Base-by-base conservation (phyloP, 1,139 yeast genomes). In the Zygoascus hellenicus region DNA sequence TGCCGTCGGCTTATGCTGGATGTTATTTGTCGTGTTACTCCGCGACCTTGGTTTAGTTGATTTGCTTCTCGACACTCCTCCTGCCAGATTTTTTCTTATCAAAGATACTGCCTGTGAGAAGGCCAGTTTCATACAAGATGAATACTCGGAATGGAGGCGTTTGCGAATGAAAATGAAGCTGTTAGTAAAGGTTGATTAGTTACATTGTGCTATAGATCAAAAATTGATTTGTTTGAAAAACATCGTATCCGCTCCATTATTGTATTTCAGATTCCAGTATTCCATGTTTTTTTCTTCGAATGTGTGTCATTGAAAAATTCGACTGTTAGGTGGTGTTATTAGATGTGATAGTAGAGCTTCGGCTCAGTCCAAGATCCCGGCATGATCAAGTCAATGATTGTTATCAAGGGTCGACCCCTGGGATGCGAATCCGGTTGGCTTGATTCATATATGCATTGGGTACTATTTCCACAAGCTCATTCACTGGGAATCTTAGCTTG, bases 391-490 rank as follows among this genome's bases (percentile, higher is more conserved):
- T 22, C 26, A 4, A 22, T 22, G 36, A 43, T 42, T 35, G 40
- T 39, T 44, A 13, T 43, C 17, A 36, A 14, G 42, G 46, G n/a
- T 43, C 37, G 10, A 43, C 46, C 9, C 38, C 46, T 54, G 60
- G 61, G 43, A 77, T 69, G 2, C 67, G 63, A 35, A 81, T 73
- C 50, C 80, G 72, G 43, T 74, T 74, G 0, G 92, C 88, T 46
- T 77, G 71, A 64, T 90, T 89, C 54, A 83, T 78, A 65, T 89
- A 90, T 1, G 97, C 96, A 54, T 86, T 84, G 63, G 90, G 90
- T 46, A 86, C 79, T 43, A 92, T 81, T 65, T 90, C 96, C 53
- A 89, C 86, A 42, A 92, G 75, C 59, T 89, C 95, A 61, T 86
- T 79, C 48, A 85, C 78, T 41, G 92, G 81, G 65, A 92, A 89